These are phyloP conservation scores for Rhynchospora tenuis DNA, from an alignment of 176 grass and related monocot species.

Conservation along the genomic window DNA sequence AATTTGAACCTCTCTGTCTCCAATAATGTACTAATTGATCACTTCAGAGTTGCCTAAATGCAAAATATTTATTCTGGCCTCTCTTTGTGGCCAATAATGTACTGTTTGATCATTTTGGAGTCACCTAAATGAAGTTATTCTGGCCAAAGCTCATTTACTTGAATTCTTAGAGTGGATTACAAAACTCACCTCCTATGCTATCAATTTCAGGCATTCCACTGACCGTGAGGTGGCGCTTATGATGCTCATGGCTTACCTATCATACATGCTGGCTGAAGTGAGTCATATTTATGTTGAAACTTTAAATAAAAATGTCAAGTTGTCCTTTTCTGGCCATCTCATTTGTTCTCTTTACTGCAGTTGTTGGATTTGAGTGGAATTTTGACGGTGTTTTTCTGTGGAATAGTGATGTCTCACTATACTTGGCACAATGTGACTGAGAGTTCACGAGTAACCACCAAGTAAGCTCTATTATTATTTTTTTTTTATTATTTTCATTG, in stretches of 20 bases:
- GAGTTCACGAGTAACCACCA: constrained; percentile 97
- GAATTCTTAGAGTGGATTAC: background rate
- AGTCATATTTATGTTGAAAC: constrained; percentile 10
- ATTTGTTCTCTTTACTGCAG: constrained; percentile 38
- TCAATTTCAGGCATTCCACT: constrained; percentile 80
- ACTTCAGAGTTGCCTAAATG: background rate
- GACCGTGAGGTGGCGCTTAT: constrained; percentile 94
- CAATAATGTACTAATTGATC: too few species aligned
- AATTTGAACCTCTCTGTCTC: background rate
- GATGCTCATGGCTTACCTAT: constrained; percentile 99
- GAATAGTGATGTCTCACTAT: constrained; percentile 98
- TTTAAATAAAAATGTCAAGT: background rate
- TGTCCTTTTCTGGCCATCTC: background rate
- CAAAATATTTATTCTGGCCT: background rate
- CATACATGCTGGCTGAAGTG: constrained; percentile 97
- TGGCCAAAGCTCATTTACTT: background rate
- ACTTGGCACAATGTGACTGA: constrained; percentile 99
- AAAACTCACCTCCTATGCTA: background rate
- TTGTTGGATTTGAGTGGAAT: constrained; percentile 89
- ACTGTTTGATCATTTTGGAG: background rate
- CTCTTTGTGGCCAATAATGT: background rate
- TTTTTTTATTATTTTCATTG: background rate
- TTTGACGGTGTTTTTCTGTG: constrained; percentile 97
- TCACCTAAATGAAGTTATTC: background rate
- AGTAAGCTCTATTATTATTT: constrained; percentile 41